Base-by-base conservation (phyloP, 2,329 filamentous ascomycete species). In the Trichoderma sp. region DNA sequence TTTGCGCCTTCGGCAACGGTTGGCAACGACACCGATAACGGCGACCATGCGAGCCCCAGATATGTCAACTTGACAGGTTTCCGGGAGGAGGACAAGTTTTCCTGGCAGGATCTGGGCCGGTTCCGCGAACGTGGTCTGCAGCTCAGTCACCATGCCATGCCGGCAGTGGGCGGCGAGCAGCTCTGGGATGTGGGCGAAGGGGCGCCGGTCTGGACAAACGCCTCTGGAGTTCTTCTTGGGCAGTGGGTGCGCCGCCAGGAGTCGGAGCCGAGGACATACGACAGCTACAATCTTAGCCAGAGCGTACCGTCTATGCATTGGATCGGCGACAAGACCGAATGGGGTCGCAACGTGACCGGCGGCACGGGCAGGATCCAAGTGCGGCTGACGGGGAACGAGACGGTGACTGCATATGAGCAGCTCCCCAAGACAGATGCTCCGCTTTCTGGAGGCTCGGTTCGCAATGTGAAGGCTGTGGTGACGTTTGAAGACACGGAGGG, bases 271-370 rank as follows among this genome's bases (percentile, higher is more conserved):
- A 81, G 76, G 70, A 81, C 72, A 67, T 82, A 77, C 74, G 80
- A 73, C 74, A 82, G 72, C 74, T 85, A 80, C 74, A 93, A 93
- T 71, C 78, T 90, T 51, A 88, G 85, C 39, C 82, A 82, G 14
- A 86, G 90, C 67, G 83, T 86, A 14, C 86, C 88, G 1, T 83
- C 81, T 14, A 83, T 90, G 67, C 84, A 87, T 50, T 96, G 93
- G 81, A 82, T 85, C 24, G 81, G 73, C 30, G 75, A 76, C 63
- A 82, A 83, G 50, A 78, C 79, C 30, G 83, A 87, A 15, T 97
- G 91, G 84, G 86, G 86, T 28, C 85, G 91, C 68, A 97, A 97
- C 75, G 82, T 96, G 66, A 97, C 93, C 0, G 91, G 92, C 1
- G 73, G 76, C 2, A 82, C 86, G 56, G 92, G 92, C 15, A 87